phyloP scores from a whole-genome alignment of 225 moss, liverwort and hornwort genomes.

The Asterella californica region DNA sequence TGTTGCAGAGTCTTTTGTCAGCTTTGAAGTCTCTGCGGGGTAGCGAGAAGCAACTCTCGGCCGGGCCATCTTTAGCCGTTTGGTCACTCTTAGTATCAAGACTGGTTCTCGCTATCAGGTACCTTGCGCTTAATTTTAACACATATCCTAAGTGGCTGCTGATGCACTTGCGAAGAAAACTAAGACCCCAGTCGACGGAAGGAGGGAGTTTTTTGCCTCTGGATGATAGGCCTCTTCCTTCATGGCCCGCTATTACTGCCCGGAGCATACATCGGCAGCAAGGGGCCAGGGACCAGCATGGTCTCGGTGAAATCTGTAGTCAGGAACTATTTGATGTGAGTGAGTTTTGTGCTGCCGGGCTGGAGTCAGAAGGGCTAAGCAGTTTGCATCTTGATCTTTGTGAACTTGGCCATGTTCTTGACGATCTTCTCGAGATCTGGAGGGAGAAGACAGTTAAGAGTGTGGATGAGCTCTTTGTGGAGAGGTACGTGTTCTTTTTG shows the following conservation, averaged over 20 bases:
- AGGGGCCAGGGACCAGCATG: conserved; percentile 60
- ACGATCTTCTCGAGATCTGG: conserved; percentile 79
- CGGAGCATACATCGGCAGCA: conserved; percentile 64
- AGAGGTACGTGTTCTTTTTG: conserved; percentile 88
- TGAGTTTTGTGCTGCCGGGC: conserved; percentile 42
- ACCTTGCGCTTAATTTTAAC: conserved; percentile 76
- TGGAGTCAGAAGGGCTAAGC: conserved; percentile 51
- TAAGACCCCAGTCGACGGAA: conserved; percentile 56
- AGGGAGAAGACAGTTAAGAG: conserved; percentile 74
- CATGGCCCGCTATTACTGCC: conserved; percentile 78
- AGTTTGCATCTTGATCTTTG: conserved; percentile 55
- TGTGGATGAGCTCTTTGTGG: conserved; percentile 81
- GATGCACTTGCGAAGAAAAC: conserved; percentile 70
- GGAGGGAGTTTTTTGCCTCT: conserved; percentile 41
- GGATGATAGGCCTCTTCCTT: conserved; percentile 69
- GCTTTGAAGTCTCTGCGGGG: conserved; percentile 71
- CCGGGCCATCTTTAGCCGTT: conserved; percentile 66
- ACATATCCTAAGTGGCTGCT: conserved; percentile 89
- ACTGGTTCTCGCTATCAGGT: conserved; percentile 84
- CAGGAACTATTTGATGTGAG: conserved; percentile 92
- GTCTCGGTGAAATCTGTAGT: conserved; percentile 64
- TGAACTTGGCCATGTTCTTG: conserved; percentile 68
- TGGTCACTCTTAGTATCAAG: conserved; percentile 95
- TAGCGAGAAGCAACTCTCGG: conserved; percentile 65
- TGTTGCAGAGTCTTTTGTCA: conserved; percentile 68